phyloP scores from a whole-genome alignment of 2,329 filamentous ascomycete species.

The Sclerotinia minor region DNA sequence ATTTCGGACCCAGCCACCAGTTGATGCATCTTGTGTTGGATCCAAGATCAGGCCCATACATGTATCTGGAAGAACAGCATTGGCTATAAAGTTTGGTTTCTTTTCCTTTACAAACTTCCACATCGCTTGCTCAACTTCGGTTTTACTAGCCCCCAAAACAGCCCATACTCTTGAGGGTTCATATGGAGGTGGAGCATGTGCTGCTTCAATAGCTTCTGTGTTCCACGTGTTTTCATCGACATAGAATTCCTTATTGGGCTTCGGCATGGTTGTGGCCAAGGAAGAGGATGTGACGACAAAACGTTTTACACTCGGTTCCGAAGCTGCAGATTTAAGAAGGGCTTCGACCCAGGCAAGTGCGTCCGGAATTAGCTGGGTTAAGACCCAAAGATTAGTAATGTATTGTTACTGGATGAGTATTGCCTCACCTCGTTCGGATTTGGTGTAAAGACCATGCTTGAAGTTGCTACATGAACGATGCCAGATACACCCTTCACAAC shows the following conservation, averaged over 20 bases:
- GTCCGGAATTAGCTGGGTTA: constrained; percentile 38
- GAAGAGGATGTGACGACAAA: constrained; percentile 46
- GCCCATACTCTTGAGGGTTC: constrained; percentile 22
- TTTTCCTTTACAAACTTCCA: constrained; percentile 45
- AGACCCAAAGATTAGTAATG: background rate
- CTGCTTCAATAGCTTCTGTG: constrained; percentile 40
- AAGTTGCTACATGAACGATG: constrained; percentile 47
- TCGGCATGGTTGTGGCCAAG: constrained; percentile 33
- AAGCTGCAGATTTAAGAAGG: constrained; percentile 43
- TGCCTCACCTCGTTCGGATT: constrained; percentile 44
- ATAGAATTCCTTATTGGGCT: constrained; percentile 31
- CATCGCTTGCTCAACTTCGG: constrained; percentile 42
- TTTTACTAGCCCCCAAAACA: constrained; percentile 46
- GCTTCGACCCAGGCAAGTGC: constrained; percentile 39
- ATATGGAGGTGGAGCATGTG: constrained; percentile 45
- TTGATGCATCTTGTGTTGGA: constrained; percentile 30
- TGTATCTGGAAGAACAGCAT: constrained; percentile 34
- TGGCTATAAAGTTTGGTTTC: constrained; percentile 38
- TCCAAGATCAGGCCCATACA: constrained; percentile 30
- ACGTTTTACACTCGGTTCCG: constrained; percentile 42
- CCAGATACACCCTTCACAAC: constrained; percentile 40
- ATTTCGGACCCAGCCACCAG: constrained; percentile 27
- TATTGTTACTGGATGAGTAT: background rate
- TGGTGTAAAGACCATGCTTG: constrained; percentile 40
- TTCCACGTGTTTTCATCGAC: constrained; percentile 43